Base-by-base conservation (phyloP, 148 eudicot genomes). In the Mesembryanthemum crystallinum region DNA sequence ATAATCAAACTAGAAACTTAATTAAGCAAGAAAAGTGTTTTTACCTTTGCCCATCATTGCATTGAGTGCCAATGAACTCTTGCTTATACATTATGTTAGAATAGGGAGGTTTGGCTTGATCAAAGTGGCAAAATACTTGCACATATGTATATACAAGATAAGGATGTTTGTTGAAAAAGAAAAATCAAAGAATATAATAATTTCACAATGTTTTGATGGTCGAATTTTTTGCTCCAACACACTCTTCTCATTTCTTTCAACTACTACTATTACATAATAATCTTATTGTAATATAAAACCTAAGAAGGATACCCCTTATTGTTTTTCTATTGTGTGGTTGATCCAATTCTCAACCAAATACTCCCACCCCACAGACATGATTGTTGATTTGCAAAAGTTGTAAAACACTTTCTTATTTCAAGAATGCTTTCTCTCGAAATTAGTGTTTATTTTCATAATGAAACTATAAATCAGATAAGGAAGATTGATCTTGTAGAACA, bases 121-220 rank as follows among this genome's bases (percentile, higher is more conserved):
- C 33, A 63, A 58, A 58, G 32, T 12, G 58, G 24, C 17, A 64
- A 21, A 64, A 23, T 76, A 64, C 25, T 21, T 13, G 42, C 14
- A 45, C 14, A 45, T 75, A 33, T 18, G 47, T 70, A 74, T 75
- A 75, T 75, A 74, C 33, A 67, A 60, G 45, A 29, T 39, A 49
- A 51, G 45, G 65, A 45, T 67, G 37, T 45, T 27, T 52, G 23
- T 30, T 63, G 7, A 24, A 24, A 42, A 60, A 35, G 49, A 39
- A 28, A 21, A 42, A 49, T 64, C 13, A 76, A 76, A 65, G 54
- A 71, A 37, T 12, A 71, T 64, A 49, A n/a, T 49, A 74, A 39
- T 75, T 37, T 80, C 83, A 80, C 79, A 76, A 71, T 5, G 76
- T 76, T 80, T 76, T 2, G 51, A 59, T 80, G 79, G 45, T 64